Conservation (phyloP, 179 eudicot species). For the Silene vulgaris region DNA sequence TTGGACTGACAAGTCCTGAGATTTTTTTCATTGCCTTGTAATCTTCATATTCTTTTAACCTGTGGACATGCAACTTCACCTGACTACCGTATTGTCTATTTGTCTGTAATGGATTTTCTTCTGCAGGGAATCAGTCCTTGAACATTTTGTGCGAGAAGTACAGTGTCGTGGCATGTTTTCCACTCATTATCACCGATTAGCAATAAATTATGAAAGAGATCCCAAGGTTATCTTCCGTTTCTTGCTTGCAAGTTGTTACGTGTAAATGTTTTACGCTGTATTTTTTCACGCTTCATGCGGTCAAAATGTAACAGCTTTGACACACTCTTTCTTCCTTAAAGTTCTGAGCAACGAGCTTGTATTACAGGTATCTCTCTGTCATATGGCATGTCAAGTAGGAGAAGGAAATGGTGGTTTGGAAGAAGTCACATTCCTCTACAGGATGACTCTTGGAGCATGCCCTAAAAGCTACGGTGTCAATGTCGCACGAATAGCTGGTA, state of each 20-base stretch:
- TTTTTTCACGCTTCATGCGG: neutral
- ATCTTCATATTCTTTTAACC: neutral
- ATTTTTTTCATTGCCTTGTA: neutral
- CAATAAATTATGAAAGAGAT: conserved; percentile 57
- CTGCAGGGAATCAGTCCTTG: conserved; percentile 90
- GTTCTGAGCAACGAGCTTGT: neutral
- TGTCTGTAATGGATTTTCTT: conserved; percentile 8
- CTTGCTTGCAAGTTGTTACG: conserved; percentile 7
- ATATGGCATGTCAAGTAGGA: conserved; percentile 94
- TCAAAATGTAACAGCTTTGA: conserved; percentile 9
- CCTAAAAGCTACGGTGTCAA: conserved; percentile 98
- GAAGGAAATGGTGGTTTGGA: conserved; percentile 58
- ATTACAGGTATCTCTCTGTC: conserved; percentile 75
- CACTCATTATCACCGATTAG: conserved; percentile 91
- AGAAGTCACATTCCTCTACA: conserved; percentile 91
- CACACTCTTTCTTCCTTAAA: neutral
- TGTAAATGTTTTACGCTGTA: neutral
- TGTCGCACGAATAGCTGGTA: conserved; percentile 90
- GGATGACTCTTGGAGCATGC: conserved; percentile 77
- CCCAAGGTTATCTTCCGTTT: conserved; percentile 42
- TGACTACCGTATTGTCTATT: conserved; percentile 4
- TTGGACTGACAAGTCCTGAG: neutral
- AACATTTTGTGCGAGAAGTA: conserved; percentile 70
- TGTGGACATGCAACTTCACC: neutral
- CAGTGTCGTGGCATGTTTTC: conserved; percentile 94